Evolutionary conservation across 2,329 filamentous ascomycete species (phyloP), one percentile per base, ranked within the genome.

Genomic region (Epichloe elymi): DNA sequence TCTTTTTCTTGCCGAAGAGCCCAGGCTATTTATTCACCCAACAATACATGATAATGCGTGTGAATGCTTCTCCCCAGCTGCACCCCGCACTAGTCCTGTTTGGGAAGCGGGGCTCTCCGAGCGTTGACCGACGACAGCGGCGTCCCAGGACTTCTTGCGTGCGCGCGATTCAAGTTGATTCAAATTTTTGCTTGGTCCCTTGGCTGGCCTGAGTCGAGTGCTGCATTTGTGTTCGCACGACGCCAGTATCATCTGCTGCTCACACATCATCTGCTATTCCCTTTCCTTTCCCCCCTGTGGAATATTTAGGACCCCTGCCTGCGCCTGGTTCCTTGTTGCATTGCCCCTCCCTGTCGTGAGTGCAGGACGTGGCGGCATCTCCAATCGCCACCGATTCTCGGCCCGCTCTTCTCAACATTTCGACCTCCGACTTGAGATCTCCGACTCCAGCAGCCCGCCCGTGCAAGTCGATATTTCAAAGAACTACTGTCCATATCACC

Each of bases 81-180:
- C 53, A 61, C 60, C 59, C 61, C 61, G 59, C 61, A 60, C 59
- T 63, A 62, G 55, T 52, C 60, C 46, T 19, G 50, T 57, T 62
- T 35, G 48, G 55, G 59, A 55, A 54, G 55, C 57, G 56, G 59
- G 55, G 59, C 55, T 23, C 40, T 46, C 36, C 17, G 46, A 55
- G 45, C 46, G 33, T 49, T 51, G 55, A 54, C 55, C 57, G 54
- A 57, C 35, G 19, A n/a, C 35, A 23, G 20, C 19, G 8, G 35
- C 15, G n/a, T 20, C 33, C 30, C 44, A 36, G 35, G 17, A 46
- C 44, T 46, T 46, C 30, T 46, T 23, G 33, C 26, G 30, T 10
- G 26, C 30, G 43, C 23, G 43, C 43, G 43, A 33, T 45, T 45
- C 30, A 17, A 35, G 12, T 46, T 6, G 11, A 37, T 48, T 20